Evolutionary conservation across 768 basidiomycete genomes (phyloP).

Genomic region (Termitomyces sp.): DNA sequence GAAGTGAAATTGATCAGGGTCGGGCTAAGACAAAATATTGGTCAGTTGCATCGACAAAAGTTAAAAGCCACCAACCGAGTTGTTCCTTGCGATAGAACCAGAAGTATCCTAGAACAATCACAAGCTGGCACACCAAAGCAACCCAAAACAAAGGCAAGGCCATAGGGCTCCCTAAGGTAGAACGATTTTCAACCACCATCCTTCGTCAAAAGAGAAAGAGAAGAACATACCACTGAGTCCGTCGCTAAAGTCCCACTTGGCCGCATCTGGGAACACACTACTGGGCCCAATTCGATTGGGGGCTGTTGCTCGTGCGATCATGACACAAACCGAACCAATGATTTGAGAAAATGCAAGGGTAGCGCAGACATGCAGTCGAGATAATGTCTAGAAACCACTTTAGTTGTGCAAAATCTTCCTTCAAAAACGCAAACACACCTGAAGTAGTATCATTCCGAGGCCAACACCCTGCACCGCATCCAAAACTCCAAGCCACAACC

Average conservation of each 20-base stretch:
- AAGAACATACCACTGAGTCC: constrained; percentile 49
- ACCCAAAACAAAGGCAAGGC: constrained; percentile 86
- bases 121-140: constrained; percentile 69
- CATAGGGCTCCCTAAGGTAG: constrained; percentile 64
- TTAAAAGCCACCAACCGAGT: constrained; percentile 51
- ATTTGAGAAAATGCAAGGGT: constrained; percentile 89
- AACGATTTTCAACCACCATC: not conserved
- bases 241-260: constrained; percentile 81
- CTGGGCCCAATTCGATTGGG: constrained; percentile 87
- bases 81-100: constrained; percentile 98
- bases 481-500: constrained; percentile 94
- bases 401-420: constrained; percentile 13
- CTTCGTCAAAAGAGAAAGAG: not conserved
- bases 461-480: constrained; percentile 95
- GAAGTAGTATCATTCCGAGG: constrained; percentile 84
- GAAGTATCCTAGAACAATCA: constrained; percentile 90
- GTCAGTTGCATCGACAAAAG: not conserved
- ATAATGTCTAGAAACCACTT: constrained; percentile 56
- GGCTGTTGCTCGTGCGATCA: constrained; percentile 88
- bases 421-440: constrained; percentile 36
- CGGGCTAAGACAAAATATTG: constrained; percentile 23
- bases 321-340: constrained; percentile 86
- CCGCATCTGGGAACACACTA: constrained; percentile 88
- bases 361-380: constrained; percentile 90
- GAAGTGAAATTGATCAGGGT: constrained; percentile 23